These are phyloP conservation scores for Butyriboletus loyo DNA, from an alignment of 768 basidiomycete genomes.

Conservation along the genomic window DNA sequence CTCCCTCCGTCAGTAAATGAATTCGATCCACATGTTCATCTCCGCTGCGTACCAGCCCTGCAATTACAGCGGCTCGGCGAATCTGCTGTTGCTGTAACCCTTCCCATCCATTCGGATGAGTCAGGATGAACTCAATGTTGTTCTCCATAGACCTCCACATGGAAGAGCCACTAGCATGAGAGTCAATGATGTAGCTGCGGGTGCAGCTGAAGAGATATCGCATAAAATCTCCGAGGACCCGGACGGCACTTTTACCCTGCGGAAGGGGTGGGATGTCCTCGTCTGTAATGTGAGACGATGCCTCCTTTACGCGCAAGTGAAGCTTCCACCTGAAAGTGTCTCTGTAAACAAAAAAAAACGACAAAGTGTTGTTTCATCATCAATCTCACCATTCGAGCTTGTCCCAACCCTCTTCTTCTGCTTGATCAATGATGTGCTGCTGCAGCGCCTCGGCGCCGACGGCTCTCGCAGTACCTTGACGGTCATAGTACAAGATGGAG, in stretches of 20 bases:
- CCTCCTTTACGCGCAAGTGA: conserved; percentile 32
- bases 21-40: conserved; percentile 14
- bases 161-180: conserved; percentile 25
- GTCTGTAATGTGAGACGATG: conserved; percentile 21
- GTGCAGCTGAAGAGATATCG: conserved; percentile 26
- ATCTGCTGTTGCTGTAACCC: conserved; percentile 30
- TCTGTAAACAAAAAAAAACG: background rate
- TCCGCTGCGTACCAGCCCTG: conserved; percentile 19
- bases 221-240: conserved; percentile 28
- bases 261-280: conserved; percentile 27
- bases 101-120: conserved; percentile 34
- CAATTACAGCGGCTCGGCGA: conserved; percentile 21
- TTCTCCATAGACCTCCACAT: conserved; percentile 26
- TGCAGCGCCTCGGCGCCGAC: conserved; percentile 43
- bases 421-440: conserved; percentile 34
- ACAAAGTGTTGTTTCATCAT: too few relatives aligned
- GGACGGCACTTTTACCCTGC: conserved; percentile 12
- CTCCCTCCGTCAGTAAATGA: conserved; percentile 26
- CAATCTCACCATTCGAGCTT: conserved; percentile 40
- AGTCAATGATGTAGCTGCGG: conserved; percentile 19
- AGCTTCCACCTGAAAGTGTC: conserved; percentile 29
- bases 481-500: conserved; percentile 46
- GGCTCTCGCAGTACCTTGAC: conserved; percentile 36
- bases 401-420: conserved; percentile 35
- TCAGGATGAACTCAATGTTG: conserved; percentile 22